Evolutionary conservation across 2,329 filamentous ascomycete genomes (phyloP), one percentile per base, ranked within the genome.

Genomic region (Clarireedia sp.): DNA sequence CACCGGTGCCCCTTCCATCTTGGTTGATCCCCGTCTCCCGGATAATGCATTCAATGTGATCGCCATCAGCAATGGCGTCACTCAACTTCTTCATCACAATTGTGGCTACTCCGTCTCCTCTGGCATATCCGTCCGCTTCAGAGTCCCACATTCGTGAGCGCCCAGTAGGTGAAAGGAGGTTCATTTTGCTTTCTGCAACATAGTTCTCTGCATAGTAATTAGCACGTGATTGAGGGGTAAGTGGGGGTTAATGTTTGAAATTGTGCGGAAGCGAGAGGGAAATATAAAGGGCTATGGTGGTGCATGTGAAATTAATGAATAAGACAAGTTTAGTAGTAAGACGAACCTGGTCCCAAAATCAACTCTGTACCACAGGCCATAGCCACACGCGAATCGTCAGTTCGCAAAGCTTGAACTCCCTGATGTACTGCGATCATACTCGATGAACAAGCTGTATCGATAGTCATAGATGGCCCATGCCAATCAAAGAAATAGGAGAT

Each of bases 51-150:
- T 71, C 67, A 33, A 78, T 73, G 0, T 64, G 63, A 58, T 78
- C 71, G 2, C 68, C 67, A 48, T 74, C 72, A 24, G 62, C 62
- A 3, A 76, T 33, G 1, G 75, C 75, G 23, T 69, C 63, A 12
- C 70, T 69, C 3, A 86, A 68, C 1, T 74, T 74, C 67, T 86
- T 86, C 41, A 87, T 63, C 2, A 85, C 62, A 2, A 86, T 66
- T 6, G 79, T 73, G 0, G 75, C 80, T n/a, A 80, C 71, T 0
- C 82, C 83, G 61, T 87, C 83, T 1, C 82, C 83, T 37, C 82
- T 73, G 0, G 77, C 81, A 62, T 86, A 87, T 1, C 83, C 84
- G 55, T 81, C 77, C n/a, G 81, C 83, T 1, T 75, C 71, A 12
- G 72, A 61, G 59, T 85, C 82, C 60, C 81, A 84, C 6, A 76